A percentile compares a stretch with the other conserved stretches of the same genome.
phyloP scores from a whole-genome alignment of 2,329 filamentous ascomycete genomes.

The Aspergillus unguis region DNA sequence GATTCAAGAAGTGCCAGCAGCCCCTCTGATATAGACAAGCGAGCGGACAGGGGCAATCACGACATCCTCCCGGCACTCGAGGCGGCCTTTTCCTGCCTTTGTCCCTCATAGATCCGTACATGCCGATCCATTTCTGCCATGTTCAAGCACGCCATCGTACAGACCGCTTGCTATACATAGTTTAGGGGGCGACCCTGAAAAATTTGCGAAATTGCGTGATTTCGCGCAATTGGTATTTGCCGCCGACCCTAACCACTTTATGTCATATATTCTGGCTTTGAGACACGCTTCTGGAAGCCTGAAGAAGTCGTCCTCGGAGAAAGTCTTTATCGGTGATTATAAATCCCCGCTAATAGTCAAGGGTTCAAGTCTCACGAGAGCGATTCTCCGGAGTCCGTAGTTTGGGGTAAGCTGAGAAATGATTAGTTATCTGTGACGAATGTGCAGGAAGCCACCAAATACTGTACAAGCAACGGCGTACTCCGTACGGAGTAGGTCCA shows the following conservation, averaged over 20 bases:
- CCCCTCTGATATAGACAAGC: constrained; percentile 28
- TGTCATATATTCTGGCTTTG: too few species aligned
- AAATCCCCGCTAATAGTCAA: constrained; percentile 1
- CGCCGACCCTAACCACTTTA: too few species aligned
- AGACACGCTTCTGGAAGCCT: constrained; percentile 7
- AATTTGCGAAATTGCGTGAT: too few species aligned
- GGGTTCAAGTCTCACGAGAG: neutral
- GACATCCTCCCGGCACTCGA: constrained; percentile 29
- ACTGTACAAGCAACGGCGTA: neutral
- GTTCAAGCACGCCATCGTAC: too few species aligned
- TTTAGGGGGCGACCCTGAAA: too few species aligned
- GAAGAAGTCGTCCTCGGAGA: constrained; percentile 9
- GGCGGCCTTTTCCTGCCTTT: constrained; percentile 16
- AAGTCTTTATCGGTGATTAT: constrained; percentile 6
- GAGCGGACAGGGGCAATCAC: constrained; percentile 28
- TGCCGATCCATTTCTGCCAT: neutral
- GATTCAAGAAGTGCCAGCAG: constrained; percentile 19
- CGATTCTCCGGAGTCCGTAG: neutral
- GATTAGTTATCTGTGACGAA: constrained; percentile 7
- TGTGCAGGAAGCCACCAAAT: neutral
- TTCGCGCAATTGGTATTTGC: too few species aligned
- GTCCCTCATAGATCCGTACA: constrained; percentile 20
- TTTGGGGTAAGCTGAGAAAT: neutral
- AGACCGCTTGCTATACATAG: too few species aligned
- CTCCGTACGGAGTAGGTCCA: too few species aligned